A percentile compares a stretch with the other conserved stretches of the same genome.
These are phyloP conservation scores for Purpureocillium lavendulum DNA, from an alignment of 2,329 filamentous ascomycete genomes.

Conservation along the genomic window DNA sequence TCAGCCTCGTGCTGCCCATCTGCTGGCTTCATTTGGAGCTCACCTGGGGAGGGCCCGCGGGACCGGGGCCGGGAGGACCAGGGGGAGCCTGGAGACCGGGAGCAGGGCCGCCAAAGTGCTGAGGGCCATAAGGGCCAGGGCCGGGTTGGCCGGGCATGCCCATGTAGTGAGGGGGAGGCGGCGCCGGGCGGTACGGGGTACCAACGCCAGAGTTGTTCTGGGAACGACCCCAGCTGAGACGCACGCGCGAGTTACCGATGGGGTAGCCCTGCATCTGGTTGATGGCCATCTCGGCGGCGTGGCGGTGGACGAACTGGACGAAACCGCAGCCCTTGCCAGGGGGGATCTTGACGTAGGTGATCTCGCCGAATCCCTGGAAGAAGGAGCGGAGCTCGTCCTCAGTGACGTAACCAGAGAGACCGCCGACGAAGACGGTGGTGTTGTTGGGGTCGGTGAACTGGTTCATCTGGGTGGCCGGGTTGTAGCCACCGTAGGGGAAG, in stretches of 20 bases:
- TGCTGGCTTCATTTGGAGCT: constrained; percentile 2
- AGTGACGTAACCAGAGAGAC: constrained; percentile 93
- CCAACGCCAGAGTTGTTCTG: constrained; percentile 99
- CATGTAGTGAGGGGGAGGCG: constrained; percentile 52
- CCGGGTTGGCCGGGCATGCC: constrained; percentile 35
- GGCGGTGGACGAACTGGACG: constrained; percentile 97
- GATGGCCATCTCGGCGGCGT: constrained; percentile 99
- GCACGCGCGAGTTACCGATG: constrained; percentile 96
- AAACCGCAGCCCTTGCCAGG: constrained; percentile 98
- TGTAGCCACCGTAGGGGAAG: constrained; percentile 35
- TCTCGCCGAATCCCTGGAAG: constrained; percentile 99
- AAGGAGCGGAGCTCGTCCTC: constrained; percentile 99
- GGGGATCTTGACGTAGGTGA: constrained; percentile 99
- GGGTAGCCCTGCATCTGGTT: constrained; percentile 99
- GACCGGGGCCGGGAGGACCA: constrained; percentile 26
- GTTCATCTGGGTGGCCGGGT: constrained; percentile 66
- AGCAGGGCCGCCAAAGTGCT: constrained; percentile 24
- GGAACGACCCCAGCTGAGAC: constrained; percentile 92
- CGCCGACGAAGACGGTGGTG: constrained; percentile 96
- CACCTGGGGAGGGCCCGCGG: constrained; percentile 31
- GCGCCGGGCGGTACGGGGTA: constrained; percentile 92
- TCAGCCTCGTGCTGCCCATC: not conserved
- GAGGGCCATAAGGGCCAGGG: constrained; percentile 32
- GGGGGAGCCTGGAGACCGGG: constrained; percentile 27
- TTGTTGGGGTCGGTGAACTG: constrained; percentile 99